These are phyloP conservation scores for Beta corolliflora DNA, from an alignment of 179 eudicot genomes.

Conservation along the genomic window DNA sequence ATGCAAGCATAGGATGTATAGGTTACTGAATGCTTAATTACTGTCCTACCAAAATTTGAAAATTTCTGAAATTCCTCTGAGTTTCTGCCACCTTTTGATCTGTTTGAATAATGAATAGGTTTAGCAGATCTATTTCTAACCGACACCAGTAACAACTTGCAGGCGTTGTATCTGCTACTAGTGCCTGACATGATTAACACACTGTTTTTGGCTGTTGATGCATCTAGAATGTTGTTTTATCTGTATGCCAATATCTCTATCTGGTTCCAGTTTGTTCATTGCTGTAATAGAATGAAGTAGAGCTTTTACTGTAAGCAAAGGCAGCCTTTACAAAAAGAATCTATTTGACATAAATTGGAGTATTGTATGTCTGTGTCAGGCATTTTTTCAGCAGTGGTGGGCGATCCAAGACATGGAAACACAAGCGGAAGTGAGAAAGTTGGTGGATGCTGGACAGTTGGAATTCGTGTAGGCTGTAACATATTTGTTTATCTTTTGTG, in stretches of 20 bases:
- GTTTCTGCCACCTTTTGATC: too few species aligned
- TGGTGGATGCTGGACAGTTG: conserved; percentile 67
- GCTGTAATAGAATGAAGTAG: background rate
- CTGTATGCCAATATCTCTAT: background rate
- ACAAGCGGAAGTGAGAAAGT: conserved; percentile 58
- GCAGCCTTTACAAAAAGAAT: background rate
- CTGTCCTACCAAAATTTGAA: background rate
- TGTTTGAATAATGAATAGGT: too few species aligned
- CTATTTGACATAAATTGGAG: background rate
- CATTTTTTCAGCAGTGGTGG: conserved; percentile 93
- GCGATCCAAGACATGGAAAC: conserved; percentile 51
- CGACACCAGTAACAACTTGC: too few species aligned
- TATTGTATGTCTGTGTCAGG: conserved; percentile 43
- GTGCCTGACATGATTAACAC: background rate
- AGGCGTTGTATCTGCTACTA: too few species aligned
- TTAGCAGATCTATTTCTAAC: too few species aligned
- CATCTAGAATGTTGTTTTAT: background rate
- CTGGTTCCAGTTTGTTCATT: background rate
- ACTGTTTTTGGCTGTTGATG: conserved; percentile 1
- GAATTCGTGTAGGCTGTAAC: conserved; percentile 63
- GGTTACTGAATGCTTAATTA: background rate
- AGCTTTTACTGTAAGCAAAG: background rate
- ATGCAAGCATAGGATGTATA: background rate
- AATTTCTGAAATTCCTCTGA: background rate
- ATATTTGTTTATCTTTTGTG: conserved; percentile 3